A percentile compares a stretch with the other conserved stretches of the same genome.
Conservation (phyloP, 2,329 filamentous ascomycete genomes). For the Metarhizium humberi region DNA sequence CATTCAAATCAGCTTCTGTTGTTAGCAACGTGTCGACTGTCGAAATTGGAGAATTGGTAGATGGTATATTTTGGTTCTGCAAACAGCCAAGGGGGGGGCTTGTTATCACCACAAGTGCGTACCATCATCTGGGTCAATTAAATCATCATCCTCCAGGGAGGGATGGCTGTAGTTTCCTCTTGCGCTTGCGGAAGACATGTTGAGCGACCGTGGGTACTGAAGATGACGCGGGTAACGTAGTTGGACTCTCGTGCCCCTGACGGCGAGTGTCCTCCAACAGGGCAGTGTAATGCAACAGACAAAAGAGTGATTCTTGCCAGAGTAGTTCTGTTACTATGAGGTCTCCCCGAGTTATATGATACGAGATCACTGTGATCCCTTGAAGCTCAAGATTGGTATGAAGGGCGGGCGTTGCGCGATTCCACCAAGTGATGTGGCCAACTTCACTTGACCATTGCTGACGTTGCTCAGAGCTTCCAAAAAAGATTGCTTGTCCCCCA, state of each 20-base stretch:
- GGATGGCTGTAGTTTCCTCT: slow-evolving; percentile 53
- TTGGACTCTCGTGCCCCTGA: neutral
- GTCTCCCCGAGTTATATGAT: neutral
- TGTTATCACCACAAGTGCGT: slow-evolving; percentile 13
- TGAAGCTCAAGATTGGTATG: neutral
- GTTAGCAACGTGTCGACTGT: slow-evolving; percentile 3
- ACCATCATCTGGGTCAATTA: slow-evolving; percentile 77
- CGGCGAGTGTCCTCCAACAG: neutral
- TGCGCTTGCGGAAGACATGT: slow-evolving; percentile 37
- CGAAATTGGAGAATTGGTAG: neutral
- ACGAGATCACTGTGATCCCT: neutral
- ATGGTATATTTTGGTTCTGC: neutral
- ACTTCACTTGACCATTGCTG: neutral
- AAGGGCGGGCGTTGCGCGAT: no score
- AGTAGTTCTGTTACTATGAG: neutral
- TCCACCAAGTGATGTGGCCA: neutral
- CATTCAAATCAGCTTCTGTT: slow-evolving; percentile 66
- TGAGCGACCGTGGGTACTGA: neutral
- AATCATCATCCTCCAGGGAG: slow-evolving; percentile 55
- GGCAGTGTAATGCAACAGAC: neutral
- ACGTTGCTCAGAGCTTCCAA: neutral
- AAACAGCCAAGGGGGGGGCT: no score
- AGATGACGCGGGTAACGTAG: neutral
- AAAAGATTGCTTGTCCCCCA: neutral
- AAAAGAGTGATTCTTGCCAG: neutral